Evolutionary conservation across 179 eudicot species (phyloP), one percentile per base, ranked within the genome.

Genomic region (Gypsophila paniculata): DNA sequence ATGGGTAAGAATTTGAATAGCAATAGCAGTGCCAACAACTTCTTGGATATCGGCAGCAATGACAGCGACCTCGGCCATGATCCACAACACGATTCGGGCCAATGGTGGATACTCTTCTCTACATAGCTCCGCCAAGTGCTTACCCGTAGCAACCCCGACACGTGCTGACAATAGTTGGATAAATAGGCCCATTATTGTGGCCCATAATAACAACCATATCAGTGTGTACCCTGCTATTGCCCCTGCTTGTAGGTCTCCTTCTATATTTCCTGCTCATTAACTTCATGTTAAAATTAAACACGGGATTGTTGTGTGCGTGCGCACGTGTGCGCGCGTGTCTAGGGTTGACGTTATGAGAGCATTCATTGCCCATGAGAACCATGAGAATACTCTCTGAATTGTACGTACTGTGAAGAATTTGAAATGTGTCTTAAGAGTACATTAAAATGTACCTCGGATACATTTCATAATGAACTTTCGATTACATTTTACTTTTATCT

Each of bases 1-100:
- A 75, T 82, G 83, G 21, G 88, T 91, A 63, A 94, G 78, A 71
- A 91, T 88, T 79, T 88, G 88, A 21, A 94, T 84, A 14, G 99
- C 99, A 82, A 91, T 91, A 5, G 99, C 99, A 69, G 92, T 94
- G 0, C 99, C 99, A 74, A 94, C 92, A 2, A 94, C 99, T 64
- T 94, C 99, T 68, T 94, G 99, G 46, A 93, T 91, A 85, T 93
- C 98, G 0, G 96, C 83, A 6, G 93, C 97, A 73, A 93, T 88
- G n/a, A 93, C 83, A 2, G 98, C 97, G 21, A 94, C 57, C 80
- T 94, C 99, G 2, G 94, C 89, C 99, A 94, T 91, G 26, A 85
- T 74, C 99, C 99, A 94, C 48, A 91, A 68, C 79, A 85, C 63
- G 34, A 84, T 17, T 42, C 87, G 52, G 0, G 96, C 93, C 96